Evolutionary conservation across 805 yeast genomes (phyloP).

Genomic region (Clavispora fructus): DNA sequence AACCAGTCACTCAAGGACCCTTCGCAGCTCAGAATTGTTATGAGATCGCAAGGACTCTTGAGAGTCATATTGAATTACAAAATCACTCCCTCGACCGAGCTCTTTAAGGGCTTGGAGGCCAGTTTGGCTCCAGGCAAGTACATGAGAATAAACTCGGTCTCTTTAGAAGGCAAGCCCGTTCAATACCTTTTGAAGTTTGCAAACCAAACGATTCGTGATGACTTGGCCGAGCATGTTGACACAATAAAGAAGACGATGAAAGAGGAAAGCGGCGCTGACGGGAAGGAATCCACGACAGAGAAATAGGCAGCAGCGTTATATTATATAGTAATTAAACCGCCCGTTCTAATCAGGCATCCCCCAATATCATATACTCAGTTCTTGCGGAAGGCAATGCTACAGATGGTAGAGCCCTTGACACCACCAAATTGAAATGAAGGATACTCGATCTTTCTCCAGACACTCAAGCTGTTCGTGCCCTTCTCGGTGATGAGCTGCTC

Average conservation of each 20-base stretch:
- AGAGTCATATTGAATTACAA: constrained; percentile 78
- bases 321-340: background rate
- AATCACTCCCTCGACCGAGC: constrained; percentile 54
- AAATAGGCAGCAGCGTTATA: background rate
- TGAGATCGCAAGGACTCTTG: constrained; percentile 86
- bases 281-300: background rate
- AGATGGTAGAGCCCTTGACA: constrained; percentile 77
- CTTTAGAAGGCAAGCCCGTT: constrained; percentile 56
- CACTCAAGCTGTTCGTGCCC: constrained; percentile 38
- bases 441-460: constrained; percentile 66
- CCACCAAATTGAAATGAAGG: constrained; percentile 91
- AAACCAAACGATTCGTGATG: constrained; percentile 53
- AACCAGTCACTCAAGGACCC: constrained; percentile 43
- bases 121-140: constrained; percentile 82
- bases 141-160: constrained; percentile 65
- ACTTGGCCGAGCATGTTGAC: constrained; percentile 48
- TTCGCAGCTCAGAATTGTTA: constrained; percentile 62
- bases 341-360: background rate
- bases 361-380: background rate
- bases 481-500: constrained; percentile 45
- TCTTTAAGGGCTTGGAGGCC: constrained; percentile 78
- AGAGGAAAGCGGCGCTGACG: background rate
- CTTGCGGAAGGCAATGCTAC: constrained; percentile 73
- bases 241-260: constrained; percentile 20
- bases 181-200: constrained; percentile 81